These are phyloP conservation scores for Vachellia pachyceras DNA, from an alignment of 306 rosid genomes.

Conservation along the genomic window DNA sequence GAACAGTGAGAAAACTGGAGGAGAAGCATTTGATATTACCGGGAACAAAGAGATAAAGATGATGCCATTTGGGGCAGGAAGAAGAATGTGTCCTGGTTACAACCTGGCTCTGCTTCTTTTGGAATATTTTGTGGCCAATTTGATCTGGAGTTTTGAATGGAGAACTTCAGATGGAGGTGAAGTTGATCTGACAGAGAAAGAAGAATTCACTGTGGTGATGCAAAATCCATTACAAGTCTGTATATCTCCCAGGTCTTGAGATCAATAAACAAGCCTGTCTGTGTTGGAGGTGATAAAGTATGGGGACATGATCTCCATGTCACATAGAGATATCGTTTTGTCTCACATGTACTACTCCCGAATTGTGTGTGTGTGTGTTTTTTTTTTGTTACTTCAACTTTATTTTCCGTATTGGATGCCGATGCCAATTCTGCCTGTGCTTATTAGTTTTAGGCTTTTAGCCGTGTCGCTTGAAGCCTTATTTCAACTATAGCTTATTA, in stretches of 20 bases:
- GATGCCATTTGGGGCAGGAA: constrained; percentile 27
- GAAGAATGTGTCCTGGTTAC: constrained; percentile 17
- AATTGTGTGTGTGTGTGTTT: neutral
- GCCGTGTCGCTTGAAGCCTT: too few relatives aligned
- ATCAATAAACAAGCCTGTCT: neutral
- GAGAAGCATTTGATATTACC: constrained; percentile 8
- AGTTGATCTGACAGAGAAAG: constrained; percentile 35
- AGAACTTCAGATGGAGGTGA: constrained; percentile 13
- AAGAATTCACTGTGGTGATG: constrained; percentile 28
- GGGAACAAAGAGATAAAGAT: constrained; percentile 12
- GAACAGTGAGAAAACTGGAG: neutral
- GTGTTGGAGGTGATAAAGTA: neutral
- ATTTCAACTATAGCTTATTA: too few relatives aligned
- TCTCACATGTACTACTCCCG: neutral
- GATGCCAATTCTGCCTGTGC: neutral
- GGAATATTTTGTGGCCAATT: constrained; percentile 19
- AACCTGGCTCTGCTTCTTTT: constrained; percentile 9
- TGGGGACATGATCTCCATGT: neutral
- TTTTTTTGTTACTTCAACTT: neutral
- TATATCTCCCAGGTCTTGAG: constrained; percentile 13
- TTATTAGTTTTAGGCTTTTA: too few relatives aligned
- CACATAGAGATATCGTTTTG: neutral
- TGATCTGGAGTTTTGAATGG: constrained; percentile 31
- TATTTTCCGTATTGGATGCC: neutral
- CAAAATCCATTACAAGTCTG: constrained; percentile 24